Base-by-base conservation (phyloP, 805 yeast genomes). In the Wickerhamiella kurtzmanii region DNA sequence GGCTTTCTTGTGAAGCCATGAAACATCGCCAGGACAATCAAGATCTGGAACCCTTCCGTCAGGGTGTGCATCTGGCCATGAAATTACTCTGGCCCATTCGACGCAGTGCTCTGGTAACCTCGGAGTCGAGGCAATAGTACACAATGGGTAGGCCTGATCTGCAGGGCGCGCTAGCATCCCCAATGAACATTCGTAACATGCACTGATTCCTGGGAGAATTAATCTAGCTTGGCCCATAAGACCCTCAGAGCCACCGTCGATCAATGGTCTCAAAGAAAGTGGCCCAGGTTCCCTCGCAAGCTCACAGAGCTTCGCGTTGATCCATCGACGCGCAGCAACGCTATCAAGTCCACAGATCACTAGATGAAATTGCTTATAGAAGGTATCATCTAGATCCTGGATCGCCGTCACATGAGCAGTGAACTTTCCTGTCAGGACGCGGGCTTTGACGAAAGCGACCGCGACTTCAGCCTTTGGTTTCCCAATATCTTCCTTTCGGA, bases 221-320 rank as follows among this genome's bases (percentile, higher is more conserved):
- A 86, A 81, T 56, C 95, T 78, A 13, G 87, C 75, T 57, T 89
- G 95, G 2, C 98, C 98, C 53, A 82, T 74, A 58, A 89, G 81
- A 0, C 96, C 96, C 60, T 89, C 97, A 0, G 95, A 82, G 2
- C 96, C 98, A 3, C 96, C 96, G 60, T 89, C 98, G 15, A 92
- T 77, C 59, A 89, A 62, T 0, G 87, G 86, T 41, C 77, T 76
- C 17, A 76, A 61, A 1, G 69, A 62, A 13, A 67, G 70, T 13
- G 72, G 72, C 44, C 68, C 66, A 2, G 75, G 71, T 13, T 50
- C 66, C 43, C 73, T 77, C 3, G 83, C 86, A 52, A 88, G 56
- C 8, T 76, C 69, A 1, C 83, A 76, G 22, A 89, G 63, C 13
- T 76, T 72, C 13, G 74, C 68, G 62, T 89, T 89, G 52, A 89